Conservation (phyloP, 306 rosid genomes). For the Carpinus viminea region DNA sequence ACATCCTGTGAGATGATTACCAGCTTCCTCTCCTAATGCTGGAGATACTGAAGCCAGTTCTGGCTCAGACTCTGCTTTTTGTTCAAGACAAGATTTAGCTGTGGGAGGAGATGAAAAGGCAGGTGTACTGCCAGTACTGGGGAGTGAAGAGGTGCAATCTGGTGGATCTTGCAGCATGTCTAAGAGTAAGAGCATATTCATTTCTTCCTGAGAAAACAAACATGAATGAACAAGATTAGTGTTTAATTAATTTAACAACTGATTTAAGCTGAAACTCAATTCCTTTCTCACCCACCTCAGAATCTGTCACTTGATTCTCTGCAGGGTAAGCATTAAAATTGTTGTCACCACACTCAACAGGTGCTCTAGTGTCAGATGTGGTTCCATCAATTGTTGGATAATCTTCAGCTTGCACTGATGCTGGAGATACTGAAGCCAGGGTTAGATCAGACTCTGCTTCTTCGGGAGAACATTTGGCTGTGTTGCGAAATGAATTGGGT, state of each 20-base stretch:
- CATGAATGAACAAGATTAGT: slow-evolving; percentile 8
- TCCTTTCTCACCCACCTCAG: slow-evolving; percentile 40
- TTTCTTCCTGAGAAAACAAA: slow-evolving; percentile 13
- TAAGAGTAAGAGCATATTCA: background rate
- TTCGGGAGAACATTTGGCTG: slow-evolving; percentile 49
- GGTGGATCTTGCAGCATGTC: slow-evolving; percentile 12
- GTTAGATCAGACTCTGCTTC: slow-evolving; percentile 52
- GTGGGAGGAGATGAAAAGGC: slow-evolving; percentile 44
- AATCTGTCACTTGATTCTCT: slow-evolving; percentile 26
- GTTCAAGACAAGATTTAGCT: slow-evolving; percentile 28
- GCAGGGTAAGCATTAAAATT: slow-evolving; percentile 20
- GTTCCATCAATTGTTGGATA: background rate
- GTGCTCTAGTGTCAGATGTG: background rate
- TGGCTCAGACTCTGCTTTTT: background rate
- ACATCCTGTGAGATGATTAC: too few relatives aligned
- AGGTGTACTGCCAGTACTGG: background rate
- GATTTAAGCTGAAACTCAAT: slow-evolving; percentile 28
- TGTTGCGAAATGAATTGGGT: slow-evolving; percentile 38
- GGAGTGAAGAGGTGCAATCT: background rate
- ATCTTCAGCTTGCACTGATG: slow-evolving; percentile 10
- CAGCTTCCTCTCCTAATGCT: too few relatives aligned
- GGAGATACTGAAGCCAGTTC: slow-evolving; percentile 29
- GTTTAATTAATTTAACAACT: background rate
- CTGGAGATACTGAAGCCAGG: slow-evolving; percentile 43
- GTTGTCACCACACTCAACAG: slow-evolving; percentile 13